These are phyloP conservation scores for Trypanosoma cruzi DNA, from an alignment of 208 protist species.

Conservation along the genomic window DNA sequence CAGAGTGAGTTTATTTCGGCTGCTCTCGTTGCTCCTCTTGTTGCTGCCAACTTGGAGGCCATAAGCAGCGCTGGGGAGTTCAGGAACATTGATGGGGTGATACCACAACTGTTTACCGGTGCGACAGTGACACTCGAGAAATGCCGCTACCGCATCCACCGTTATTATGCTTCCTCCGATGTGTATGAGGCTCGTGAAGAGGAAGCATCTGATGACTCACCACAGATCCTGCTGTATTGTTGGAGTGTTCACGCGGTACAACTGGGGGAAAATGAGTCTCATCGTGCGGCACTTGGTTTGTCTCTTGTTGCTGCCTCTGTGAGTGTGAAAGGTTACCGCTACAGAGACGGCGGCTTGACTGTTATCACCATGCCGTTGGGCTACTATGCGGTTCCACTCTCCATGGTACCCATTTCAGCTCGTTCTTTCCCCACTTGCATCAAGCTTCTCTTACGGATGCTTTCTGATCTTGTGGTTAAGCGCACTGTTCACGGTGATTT, in stretches of 20 bases:
- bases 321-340: slow-evolving; percentile 47
- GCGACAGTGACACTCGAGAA: slow-evolving; percentile 37
- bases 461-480: slow-evolving; percentile 68
- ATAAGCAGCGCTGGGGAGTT: slow-evolving; percentile 19
- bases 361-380: slow-evolving; percentile 48
- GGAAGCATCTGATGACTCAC: slow-evolving; percentile 1
- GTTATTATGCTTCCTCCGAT: slow-evolving; percentile 68
- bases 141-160: slow-evolving; percentile 41
- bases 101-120: slow-evolving; percentile 52
- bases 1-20: slow-evolving; percentile 42
- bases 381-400: slow-evolving; percentile 57
- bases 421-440: slow-evolving; percentile 53
- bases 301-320: slow-evolving; percentile 42
- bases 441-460: slow-evolving; percentile 50
- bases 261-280: slow-evolving; percentile 45
- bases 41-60: slow-evolving; percentile 54
- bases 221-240: slow-evolving; percentile 58
- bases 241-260: slow-evolving; percentile 53
- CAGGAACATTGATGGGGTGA: slow-evolving; percentile 10
- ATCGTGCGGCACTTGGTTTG: slow-evolving; percentile 68
- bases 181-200: slow-evolving; percentile 68
- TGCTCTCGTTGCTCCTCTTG: slow-evolving; percentile 35
- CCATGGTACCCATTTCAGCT: slow-evolving; percentile 46
- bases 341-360: slow-evolving; percentile 64
- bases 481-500: slow-evolving; percentile 77